Base-by-base conservation (phyloP, 306 rosid species). In the Lathyrus aphaca region DNA sequence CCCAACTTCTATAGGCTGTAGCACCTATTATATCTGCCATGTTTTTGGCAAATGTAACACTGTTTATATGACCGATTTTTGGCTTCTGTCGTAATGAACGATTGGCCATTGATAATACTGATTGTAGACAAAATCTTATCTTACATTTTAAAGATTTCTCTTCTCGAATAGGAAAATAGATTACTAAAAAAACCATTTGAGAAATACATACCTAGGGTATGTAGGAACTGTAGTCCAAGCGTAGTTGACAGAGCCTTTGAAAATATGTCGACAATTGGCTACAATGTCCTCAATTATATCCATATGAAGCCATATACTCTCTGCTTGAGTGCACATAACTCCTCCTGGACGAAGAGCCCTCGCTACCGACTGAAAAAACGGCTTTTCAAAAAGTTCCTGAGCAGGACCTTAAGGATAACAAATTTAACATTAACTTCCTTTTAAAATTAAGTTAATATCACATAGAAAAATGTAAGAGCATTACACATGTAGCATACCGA, bases 181-280 rank as follows among this genome's bases (percentile, higher is more conserved):
- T 10, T 30, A 11, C 2, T 4, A 12, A 62, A 32, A 32, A 32
- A 32, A 2, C 38, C 6, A 32, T 32, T 32, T 6, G 39, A 35
- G 39, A 35, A 35, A 29, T 51, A 49, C 11, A 67, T 69, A 84
- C 99, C 99, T 95, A 73, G 99, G 99, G 70, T 91, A 95, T 76
- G 99, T 95, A 53, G 99, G 99, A 80, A 95, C 99, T 5, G 99
- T 95, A 56, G 99, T 95, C 99, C 99, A 95, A 55, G 99, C 99
- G 68, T 95, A 95, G 83, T 91, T 91, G 67, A 95, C 97, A n/a
- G 99, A 87, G 82, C 99, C 99, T 84, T 87, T 89, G 51, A 91
- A 95, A 81, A 82, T 80, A 39, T 87, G 88, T 60, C 89, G 91
- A 64, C 97, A 95, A 65, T 95, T 95, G 27, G 84, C 55, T 27